Conservation (phyloP, 768 basidiomycete genomes). For the Pisolithus microcarpus region DNA sequence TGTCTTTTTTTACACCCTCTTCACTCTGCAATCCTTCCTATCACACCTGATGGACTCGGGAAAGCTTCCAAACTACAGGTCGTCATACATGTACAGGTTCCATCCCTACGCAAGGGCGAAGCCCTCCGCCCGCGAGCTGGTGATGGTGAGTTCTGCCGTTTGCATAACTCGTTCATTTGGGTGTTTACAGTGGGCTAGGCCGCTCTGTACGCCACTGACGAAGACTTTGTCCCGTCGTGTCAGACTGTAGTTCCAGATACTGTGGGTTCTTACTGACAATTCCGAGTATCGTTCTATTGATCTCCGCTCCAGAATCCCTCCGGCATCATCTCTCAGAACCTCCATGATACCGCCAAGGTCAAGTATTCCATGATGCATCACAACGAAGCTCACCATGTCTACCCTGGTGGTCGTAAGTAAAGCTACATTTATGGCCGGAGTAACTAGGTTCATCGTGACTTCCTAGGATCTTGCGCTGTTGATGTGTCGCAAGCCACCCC, state of each 20-base stretch:
- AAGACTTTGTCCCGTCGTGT: not conserved
- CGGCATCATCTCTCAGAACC: no score
- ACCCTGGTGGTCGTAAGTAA: no score
- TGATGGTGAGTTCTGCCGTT: not conserved
- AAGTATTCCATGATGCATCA: no score
- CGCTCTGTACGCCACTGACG: not conserved
- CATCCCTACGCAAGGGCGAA: constrained; percentile 9
- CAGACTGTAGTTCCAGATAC: not conserved
- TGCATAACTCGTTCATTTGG: not conserved
- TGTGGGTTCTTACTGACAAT: not conserved
- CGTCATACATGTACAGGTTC: constrained; percentile 6
- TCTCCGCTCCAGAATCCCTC: no score
- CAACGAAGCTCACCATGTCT: no score
- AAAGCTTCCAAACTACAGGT: constrained; percentile 6
- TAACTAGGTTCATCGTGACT: no score
- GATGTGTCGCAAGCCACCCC: no score
- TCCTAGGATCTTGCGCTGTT: no score
- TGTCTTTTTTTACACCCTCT: not conserved
- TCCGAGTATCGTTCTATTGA: not conserved
- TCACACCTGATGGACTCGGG: not conserved
- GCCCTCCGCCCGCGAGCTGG: constrained; percentile 3
- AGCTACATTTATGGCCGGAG: no score
- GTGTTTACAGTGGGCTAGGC: not conserved
- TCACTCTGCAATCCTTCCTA: not conserved
- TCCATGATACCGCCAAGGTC: no score